Base-by-base conservation (phyloP, 2,329 filamentous ascomycete genomes). In the Arthrinium phaeospermum region DNA sequence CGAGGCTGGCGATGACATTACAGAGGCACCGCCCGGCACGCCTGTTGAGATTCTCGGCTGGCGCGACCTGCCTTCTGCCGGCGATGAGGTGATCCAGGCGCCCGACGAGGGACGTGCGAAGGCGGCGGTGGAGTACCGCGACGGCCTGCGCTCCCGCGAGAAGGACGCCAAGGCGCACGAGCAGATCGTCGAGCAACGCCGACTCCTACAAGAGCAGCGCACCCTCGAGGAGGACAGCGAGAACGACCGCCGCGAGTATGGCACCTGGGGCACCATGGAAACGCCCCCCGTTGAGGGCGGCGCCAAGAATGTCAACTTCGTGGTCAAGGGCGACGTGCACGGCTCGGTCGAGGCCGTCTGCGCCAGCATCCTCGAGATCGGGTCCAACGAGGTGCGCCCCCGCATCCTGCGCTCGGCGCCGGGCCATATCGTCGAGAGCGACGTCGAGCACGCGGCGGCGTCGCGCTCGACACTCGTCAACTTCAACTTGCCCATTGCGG, bases 41-140 rank as follows among this genome's bases (percentile, higher is more conserved):
- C 95, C 97, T 0, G 93, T 98, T 3, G 94, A 98, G 82, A 90
- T 99, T 27, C 91, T 98, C 74, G 96, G 96, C n/a, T 99, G 96
- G 96, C 91, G 92, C 77, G 93, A 94, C 47, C 82, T 89, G 8
- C 96, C 96, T 0, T 88, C 89, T 34, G 96, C 96, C 0, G 97
- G 97, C 69, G 94, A 97, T 77, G 91, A 94, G 84, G 92, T 97
- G 12, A 86, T 99, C 0, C 93, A 98, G 83, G 94, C 95, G 0
- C 86, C 89, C 0, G 91, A 91, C 76, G 95, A 98, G 83, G 89
- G 91, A 73, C 92, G 89, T 74, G 96, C 95, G 47, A 94, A 94
- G 78, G 88, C 87, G 2, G 96, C 96, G 0, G 88, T 96, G 1
- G 89, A 92, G 1, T 94, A 95, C 78, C 92, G 96, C 13, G 82